Evolutionary conservation across 345 rosid species (phyloP).

Genomic region (Populus davidiana): DNA sequence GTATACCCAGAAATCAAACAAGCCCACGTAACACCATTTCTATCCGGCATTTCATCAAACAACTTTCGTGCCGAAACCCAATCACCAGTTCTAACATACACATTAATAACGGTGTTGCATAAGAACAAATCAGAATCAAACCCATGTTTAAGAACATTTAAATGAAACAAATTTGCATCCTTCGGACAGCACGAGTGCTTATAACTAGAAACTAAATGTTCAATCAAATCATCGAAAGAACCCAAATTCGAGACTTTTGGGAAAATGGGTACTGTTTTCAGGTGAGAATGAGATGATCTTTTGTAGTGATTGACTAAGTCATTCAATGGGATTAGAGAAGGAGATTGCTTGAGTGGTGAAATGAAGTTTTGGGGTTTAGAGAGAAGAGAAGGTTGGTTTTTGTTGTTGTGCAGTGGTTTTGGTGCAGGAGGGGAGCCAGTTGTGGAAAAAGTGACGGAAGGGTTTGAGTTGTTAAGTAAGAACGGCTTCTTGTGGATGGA

Average conservation of each 20-base stretch:
- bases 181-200: conserved; percentile 23
- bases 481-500: conserved; percentile 16
- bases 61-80: conserved; percentile 48
- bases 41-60: conserved; percentile 74
- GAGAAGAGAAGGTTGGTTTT: neutral
- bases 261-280: neutral
- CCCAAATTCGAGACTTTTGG: neutral
- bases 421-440: conserved; percentile 3
- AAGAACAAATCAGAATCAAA: conserved; percentile 50
- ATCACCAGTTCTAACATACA: conserved; percentile 43
- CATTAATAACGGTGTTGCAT: conserved; percentile 65
- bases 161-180: conserved; percentile 51
- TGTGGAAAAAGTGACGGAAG: conserved; percentile 12
- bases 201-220: conserved; percentile 35
- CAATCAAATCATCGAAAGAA: conserved; percentile 24
- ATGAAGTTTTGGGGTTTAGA: conserved; percentile 9
- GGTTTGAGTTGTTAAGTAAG: conserved; percentile 5
- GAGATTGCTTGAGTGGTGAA: conserved; percentile 1
- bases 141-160: conserved; percentile 47
- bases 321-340: conserved; percentile 22
- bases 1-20: conserved; percentile 71
- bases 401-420: neutral
- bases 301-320: conserved; percentile 14
- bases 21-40: conserved; percentile 74
- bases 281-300: conserved; percentile 7